Conservation (phyloP, 2,329 filamentous ascomycete genomes). For the Calonectria pseudoturangicola region DNA sequence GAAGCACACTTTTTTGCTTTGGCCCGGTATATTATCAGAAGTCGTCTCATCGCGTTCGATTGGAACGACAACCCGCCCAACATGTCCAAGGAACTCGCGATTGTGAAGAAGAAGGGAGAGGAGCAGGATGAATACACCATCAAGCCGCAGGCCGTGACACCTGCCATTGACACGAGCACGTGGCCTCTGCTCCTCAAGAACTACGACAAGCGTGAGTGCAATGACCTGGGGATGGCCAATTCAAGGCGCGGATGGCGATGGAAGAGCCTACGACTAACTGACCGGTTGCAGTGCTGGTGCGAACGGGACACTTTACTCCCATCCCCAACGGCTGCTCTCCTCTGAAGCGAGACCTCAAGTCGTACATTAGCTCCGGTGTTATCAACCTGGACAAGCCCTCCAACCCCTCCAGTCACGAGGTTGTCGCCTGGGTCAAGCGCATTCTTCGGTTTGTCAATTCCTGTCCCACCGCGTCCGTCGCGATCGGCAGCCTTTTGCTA, state of each 20-base stretch:
- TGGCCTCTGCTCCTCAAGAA: conserved; percentile 98
- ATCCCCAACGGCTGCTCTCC: conserved; percentile 95
- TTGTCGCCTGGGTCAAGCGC: conserved; percentile 99
- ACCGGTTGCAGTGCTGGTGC: conserved; percentile 82
- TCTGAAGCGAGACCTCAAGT: conserved; percentile 95
- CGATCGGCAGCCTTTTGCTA: conserved; percentile 36
- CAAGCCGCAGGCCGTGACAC: conserved; percentile 90
- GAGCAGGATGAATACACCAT: conserved; percentile 87
- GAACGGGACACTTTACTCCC: conserved; percentile 97
- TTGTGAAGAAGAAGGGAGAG: conserved; percentile 57
- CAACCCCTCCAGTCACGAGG: conserved; percentile 98
- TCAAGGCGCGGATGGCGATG: conserved; percentile 37
- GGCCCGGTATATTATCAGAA: conserved; percentile 55
- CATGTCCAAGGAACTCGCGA: conserved; percentile 69
- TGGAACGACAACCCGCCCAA: conserved; percentile 42
- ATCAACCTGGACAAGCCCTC: conserved; percentile 93
- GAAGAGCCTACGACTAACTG: conserved; percentile 48
- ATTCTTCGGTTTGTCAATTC: conserved; percentile 83
- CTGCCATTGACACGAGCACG: conserved; percentile 87
- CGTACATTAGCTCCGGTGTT: conserved; percentile 96
- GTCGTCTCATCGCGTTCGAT: conserved; percentile 40
- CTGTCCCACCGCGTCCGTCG: conserved; percentile 28
- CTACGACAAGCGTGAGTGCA: conserved; percentile 88
- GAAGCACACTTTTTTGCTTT: conserved; percentile 52
- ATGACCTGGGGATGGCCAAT: conserved; percentile 32